phyloP scores from a whole-genome alignment of 345 rosid genomes.

The Syzygium aqueum region DNA sequence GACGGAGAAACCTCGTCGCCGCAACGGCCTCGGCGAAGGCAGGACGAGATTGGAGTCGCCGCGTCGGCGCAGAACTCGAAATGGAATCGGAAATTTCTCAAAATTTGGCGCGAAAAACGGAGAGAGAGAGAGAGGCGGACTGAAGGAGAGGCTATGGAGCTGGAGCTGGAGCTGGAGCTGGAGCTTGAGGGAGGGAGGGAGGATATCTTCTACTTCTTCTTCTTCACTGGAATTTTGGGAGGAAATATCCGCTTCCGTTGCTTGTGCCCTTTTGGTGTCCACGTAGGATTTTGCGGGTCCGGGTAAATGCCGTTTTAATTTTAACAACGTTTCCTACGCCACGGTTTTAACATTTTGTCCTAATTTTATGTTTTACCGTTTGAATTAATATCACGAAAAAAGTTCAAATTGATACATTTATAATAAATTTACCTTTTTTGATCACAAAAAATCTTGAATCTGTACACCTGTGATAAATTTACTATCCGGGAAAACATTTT shows the following conservation, averaged over 20 bases:
- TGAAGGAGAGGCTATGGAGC: background rate
- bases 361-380: background rate
- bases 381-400: too few relatives aligned
- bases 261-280: background rate
- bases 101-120: background rate
- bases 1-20: background rate
- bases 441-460: too few relatives aligned
- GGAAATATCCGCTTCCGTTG: background rate
- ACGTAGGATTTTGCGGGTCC: background rate
- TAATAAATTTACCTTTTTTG: too few relatives aligned
- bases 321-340: background rate
- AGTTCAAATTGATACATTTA: rapidly evolving
- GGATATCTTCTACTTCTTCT: background rate
- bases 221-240: background rate
- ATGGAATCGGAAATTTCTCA: background rate
- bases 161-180: background rate
- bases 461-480: too few relatives aligned
- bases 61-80: background rate
- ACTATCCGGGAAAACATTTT: too few relatives aligned
- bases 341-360: background rate
- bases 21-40: background rate
- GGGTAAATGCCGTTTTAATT: background rate
- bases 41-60: background rate
- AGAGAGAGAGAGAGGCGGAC: background rate
- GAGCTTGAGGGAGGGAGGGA: too few relatives aligned